Conservation (phyloP, 208 protist species). For the Trypanosoma rangeli region DNA sequence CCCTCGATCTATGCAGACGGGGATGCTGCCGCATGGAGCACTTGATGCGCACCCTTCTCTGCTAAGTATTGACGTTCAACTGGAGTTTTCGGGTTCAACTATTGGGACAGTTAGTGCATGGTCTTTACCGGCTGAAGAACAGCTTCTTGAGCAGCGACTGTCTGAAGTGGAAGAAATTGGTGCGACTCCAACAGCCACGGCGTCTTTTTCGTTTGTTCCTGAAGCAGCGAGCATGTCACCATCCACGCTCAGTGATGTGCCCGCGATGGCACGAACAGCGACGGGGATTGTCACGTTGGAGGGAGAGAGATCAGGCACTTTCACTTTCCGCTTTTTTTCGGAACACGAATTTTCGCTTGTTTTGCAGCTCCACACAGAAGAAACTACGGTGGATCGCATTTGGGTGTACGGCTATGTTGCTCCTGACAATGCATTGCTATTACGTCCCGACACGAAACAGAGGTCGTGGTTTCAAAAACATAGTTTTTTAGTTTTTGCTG, state of each 20-base stretch:
- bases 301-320: constrained; percentile 24
- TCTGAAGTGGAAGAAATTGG: constrained; percentile 41
- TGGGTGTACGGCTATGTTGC: constrained; percentile 68
- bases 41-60: constrained; percentile 46
- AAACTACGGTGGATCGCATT: constrained; percentile 19
- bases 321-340: constrained; percentile 54
- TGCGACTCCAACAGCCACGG: constrained; percentile 25
- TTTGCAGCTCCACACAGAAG: background rate
- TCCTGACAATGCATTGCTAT: constrained; percentile 37
- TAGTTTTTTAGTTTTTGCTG: constrained; percentile 25
- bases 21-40: constrained; percentile 2
- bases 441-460: constrained; percentile 23
- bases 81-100: constrained; percentile 40
- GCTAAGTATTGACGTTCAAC: constrained; percentile 50
- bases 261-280: constrained; percentile 31
- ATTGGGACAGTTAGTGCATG: constrained; percentile 40
- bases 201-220: constrained; percentile 42
- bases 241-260: constrained; percentile 42
- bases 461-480: constrained; percentile 39
- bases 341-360: constrained; percentile 53
- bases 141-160: constrained; percentile 35
- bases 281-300: background rate
- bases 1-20: constrained; percentile 32
- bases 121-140: constrained; percentile 41
- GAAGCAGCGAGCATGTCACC: constrained; percentile 24